Base-by-base conservation (phyloP, 169 alveolate genomes). In the Plasmodium fragile region DNA sequence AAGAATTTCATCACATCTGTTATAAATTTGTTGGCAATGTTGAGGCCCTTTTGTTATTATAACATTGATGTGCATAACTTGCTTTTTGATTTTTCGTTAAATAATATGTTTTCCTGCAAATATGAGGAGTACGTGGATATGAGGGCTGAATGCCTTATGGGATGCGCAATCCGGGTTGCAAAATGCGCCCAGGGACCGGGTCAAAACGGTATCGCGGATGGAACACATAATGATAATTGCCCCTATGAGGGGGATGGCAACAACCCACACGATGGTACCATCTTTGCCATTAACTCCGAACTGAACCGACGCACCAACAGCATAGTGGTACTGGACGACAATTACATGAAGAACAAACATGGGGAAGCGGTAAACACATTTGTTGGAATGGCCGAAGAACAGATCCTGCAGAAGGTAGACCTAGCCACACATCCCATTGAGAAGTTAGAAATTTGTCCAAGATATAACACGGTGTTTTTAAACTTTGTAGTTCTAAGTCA, bases 401-500 rank as follows among this genome's bases (percentile, higher is more conserved):
- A 22, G n/a, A 8, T 7, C 28, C 28, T 18, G 11, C 45, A 11
- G 28, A 13, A 83, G 69, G 45, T 83, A 83, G 92, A 83, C 52
- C 36, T 43, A 70, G 45, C 79, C 11, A 32, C 41, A 13, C 55
- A 82, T 36, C 22, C 43, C 3, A 71, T 87, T 32, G 81, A 53
- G 8, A 36, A 59, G 30, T 34, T 87, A 77, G 93, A 87, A 87
- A n/a, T 87, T 25, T 87, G 93, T 30, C 30, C 81, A 87, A 25
- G 93, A 59, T 87, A 87, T 70, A 87, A 87, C 70, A 87, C 93
- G 13, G 81, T 87, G 43, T 77, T 87, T 87, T 78, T 87, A 78
- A 87, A 87, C 78, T 77, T 77, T 65, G 52, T 87, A 32, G 10
- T 87, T 25, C 69, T 87, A 69, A 77, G 89, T 25, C 89, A 78